Evolutionary conservation across 805 yeast genomes (phyloP).

Genomic region (Ogataea naganishii): DNA sequence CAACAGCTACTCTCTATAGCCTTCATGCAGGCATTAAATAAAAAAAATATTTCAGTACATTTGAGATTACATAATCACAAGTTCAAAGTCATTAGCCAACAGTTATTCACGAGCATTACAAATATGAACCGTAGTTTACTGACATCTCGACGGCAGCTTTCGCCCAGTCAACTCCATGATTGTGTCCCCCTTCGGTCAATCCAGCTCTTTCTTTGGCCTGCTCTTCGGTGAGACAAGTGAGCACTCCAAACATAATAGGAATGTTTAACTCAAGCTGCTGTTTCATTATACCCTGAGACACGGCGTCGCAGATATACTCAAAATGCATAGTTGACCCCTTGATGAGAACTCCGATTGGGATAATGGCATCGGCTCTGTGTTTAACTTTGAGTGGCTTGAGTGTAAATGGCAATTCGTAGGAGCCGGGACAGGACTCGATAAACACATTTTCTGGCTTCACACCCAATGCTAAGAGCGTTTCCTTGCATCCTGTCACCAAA

Average conservation of each 20-base stretch:
- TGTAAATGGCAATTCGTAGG: conserved; percentile 88
- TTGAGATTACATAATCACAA: no score
- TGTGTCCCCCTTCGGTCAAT: conserved; percentile 64
- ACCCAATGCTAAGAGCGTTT: conserved; percentile 50
- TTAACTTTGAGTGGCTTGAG: conserved; percentile 44
- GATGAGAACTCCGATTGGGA: conserved; percentile 90
- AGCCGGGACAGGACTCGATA: conserved; percentile 87
- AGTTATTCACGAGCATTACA: no score
- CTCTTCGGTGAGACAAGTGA: conserved; percentile 88
- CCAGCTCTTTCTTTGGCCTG: conserved; percentile 95
- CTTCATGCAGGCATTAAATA: neutral
- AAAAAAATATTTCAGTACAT: neutral
- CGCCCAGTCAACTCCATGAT: conserved; percentile 98
- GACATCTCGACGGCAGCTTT: conserved; percentile 98
- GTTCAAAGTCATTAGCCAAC: no score
- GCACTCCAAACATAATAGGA: conserved; percentile 89
- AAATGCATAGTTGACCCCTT: conserved; percentile 98
- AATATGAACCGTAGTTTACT: conserved; percentile 23
- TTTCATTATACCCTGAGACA: conserved; percentile 76
- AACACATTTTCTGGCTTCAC: conserved; percentile 71
- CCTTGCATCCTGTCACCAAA: conserved; percentile 68
- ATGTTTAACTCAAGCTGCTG: conserved; percentile 58
- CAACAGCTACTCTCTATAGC: neutral
- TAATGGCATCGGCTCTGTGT: conserved; percentile 66
- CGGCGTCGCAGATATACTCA: conserved; percentile 91